Evolutionary conservation across 768 basidiomycete genomes (phyloP).

Genomic region (Sutorius australiensis): DNA sequence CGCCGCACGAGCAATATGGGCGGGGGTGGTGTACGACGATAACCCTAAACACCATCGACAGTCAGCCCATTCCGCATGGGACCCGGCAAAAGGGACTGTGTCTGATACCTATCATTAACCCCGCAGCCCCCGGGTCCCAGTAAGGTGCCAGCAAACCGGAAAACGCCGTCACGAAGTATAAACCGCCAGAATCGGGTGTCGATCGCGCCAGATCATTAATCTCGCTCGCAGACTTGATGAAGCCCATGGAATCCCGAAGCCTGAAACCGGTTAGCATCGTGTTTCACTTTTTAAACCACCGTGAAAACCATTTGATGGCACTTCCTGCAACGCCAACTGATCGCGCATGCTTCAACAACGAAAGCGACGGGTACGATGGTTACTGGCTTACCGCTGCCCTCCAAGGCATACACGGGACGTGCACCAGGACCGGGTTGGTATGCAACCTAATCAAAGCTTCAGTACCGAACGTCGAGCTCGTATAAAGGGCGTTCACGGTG

Average conservation of each 20-base stretch:
- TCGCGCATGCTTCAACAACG: neutral
- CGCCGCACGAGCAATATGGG: conserved; percentile 92
- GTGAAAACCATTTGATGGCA: conserved; percentile 79
- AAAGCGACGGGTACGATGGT: neutral
- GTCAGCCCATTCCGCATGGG: neutral
- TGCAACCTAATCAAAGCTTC: conserved; percentile 54
- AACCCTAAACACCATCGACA: conserved; percentile 43
- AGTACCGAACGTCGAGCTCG: neutral
- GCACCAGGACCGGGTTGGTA: conserved; percentile 80
- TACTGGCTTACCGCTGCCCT: conserved; percentile 78
- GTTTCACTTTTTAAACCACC: neutral
- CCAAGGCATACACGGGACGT: conserved; percentile 87
- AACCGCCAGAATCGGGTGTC: conserved; percentile 76
- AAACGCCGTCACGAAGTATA: conserved; percentile 97
- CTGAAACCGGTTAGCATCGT: conserved; percentile 26
- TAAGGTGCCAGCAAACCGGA: conserved; percentile 94
- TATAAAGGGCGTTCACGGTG: conserved; percentile 50
- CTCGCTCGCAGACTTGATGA: conserved; percentile 78
- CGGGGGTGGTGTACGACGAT: conserved; percentile 84
- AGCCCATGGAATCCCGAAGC: conserved; percentile 85
- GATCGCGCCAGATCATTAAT: conserved; percentile 81
- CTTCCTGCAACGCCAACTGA: conserved; percentile 91
- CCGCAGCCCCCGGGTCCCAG: conserved; percentile 93
- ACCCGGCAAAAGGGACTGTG: neutral
- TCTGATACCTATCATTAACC: conserved; percentile 67